Evolutionary conservation across 83 land plant genomes (phyloP).

Genomic region (Larix sibirica): DNA sequence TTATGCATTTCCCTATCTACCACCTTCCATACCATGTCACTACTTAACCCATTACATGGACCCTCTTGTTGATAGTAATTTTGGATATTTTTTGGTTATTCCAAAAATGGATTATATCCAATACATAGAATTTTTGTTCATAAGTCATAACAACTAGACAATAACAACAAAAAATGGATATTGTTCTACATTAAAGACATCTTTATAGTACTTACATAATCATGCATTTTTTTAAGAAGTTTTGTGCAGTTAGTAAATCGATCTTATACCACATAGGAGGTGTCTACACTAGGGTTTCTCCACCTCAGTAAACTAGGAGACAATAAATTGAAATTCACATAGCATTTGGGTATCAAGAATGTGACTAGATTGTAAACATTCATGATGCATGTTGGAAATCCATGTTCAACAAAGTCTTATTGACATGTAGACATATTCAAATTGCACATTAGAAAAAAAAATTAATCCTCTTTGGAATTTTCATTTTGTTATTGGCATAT

Average conservation of each 20-base stretch:
- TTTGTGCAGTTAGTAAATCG: neutral
- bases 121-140: too few species aligned
- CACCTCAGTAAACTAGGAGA: neutral
- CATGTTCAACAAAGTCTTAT: neutral
- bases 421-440: neutral
- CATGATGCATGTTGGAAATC: neutral
- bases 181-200: neutral
- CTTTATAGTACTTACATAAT: neutral
- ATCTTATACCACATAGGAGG: neutral
- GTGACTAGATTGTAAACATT: neutral
- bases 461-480: neutral
- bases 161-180: too few species aligned
- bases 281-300: neutral
- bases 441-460: neutral
- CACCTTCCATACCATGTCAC: too few species aligned
- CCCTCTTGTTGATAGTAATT: too few species aligned
- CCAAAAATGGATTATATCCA: too few species aligned
- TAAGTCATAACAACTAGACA: too few species aligned
- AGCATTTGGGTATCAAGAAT: neutral
- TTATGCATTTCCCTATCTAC: too few species aligned
- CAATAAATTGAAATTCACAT: neutral
- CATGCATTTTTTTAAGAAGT: neutral
- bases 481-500: neutral
- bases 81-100: too few species aligned
- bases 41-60: too few species aligned